Evolutionary conservation across 1,284 basidiomycete species (phyloP).

Genomic region (Leccinum fallax): DNA sequence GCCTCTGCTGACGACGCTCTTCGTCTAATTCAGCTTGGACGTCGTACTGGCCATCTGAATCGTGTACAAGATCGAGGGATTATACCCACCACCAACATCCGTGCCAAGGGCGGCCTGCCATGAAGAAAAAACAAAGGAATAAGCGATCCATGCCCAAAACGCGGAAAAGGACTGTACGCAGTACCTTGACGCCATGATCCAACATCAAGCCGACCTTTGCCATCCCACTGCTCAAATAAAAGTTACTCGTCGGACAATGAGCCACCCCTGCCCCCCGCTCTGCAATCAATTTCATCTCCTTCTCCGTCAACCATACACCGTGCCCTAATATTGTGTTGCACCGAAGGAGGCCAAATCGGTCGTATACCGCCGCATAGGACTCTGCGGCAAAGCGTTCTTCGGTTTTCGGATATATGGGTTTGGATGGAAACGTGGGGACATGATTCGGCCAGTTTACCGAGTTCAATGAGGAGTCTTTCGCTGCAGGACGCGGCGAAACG

Average conservation of each 20-base stretch:
- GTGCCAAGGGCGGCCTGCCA: slow-evolving; percentile 79
- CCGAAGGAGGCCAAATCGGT: slow-evolving; percentile 74
- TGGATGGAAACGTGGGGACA: slow-evolving; percentile 75
- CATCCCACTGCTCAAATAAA: slow-evolving; percentile 85
- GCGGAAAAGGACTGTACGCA: slow-evolving; percentile 11
- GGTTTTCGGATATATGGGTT: slow-evolving; percentile 91
- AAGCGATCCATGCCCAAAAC: not conserved
- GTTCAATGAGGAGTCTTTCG: slow-evolving; percentile 58
- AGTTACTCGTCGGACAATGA: slow-evolving; percentile 93
- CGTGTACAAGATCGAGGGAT: slow-evolving; percentile 77
- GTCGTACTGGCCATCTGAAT: slow-evolving; percentile 83
- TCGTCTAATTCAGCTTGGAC: slow-evolving; percentile 53
- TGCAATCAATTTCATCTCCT: slow-evolving; percentile 76
- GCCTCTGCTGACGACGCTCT: slow-evolving; percentile 11
- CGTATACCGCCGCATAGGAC: slow-evolving; percentile 81
- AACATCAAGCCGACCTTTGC: slow-evolving; percentile 80
- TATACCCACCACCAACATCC: slow-evolving; percentile 86
- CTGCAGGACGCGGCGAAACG: slow-evolving; percentile 95
- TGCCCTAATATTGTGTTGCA: slow-evolving; percentile 87
- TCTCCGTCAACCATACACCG: slow-evolving; percentile 74
- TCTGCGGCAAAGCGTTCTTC: slow-evolving; percentile 62
- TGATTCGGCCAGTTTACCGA: slow-evolving; percentile 53
- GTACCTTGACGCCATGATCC: slow-evolving; percentile 84
- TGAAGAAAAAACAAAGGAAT: not conserved
- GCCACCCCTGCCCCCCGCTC: slow-evolving; percentile 73